Evolutionary conservation across 1,284 basidiomycete genomes (phyloP).

Genomic region (Pseudozyma thailandica): DNA sequence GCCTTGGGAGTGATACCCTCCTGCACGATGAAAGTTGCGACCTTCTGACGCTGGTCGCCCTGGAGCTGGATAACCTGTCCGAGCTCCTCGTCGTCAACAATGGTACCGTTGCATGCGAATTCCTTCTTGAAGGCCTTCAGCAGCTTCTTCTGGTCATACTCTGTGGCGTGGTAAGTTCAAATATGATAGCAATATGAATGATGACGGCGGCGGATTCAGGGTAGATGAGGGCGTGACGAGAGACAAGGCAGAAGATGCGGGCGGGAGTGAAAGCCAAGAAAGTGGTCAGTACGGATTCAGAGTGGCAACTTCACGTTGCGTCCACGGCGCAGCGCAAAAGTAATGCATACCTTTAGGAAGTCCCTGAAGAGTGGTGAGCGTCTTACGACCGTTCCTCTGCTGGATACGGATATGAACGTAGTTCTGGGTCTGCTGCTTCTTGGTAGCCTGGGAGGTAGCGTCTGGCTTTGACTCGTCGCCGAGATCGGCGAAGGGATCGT

Average conservation of each 20-base stretch:
- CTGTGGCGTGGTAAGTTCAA: conserved; percentile 70
- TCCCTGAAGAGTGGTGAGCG: conserved; percentile 96
- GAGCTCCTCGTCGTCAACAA: conserved; percentile 95
- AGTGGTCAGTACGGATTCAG: conserved; percentile 1
- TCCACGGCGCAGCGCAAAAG: background rate
- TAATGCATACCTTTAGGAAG: conserved; percentile 81
- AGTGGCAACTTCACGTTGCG: conserved; percentile 1
- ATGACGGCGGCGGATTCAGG: background rate
- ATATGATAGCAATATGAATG: background rate
- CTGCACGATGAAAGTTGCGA: conserved; percentile 69
- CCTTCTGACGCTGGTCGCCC: conserved; percentile 97
- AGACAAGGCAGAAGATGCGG: background rate
- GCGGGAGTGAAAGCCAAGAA: too few relatives aligned
- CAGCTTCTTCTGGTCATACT: conserved; percentile 97
- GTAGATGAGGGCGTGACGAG: background rate
- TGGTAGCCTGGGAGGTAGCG: conserved; percentile 43
- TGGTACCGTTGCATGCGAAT: conserved; percentile 98
- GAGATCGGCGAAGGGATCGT: conserved; percentile 69
- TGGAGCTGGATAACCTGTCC: conserved; percentile 99
- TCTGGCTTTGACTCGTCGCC: conserved; percentile 61
- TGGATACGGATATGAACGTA: conserved; percentile 78
- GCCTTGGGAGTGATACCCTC: conserved; percentile 64
- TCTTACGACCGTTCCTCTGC: conserved; percentile 99
- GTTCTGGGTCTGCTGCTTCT: conserved; percentile 62
- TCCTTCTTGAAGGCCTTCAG: conserved; percentile 99